A percentile compares a stretch with the other conserved stretches of the same genome.
phyloP scores from a whole-genome alignment of 208 protist species.

The Crithidia expoeki region DNA sequence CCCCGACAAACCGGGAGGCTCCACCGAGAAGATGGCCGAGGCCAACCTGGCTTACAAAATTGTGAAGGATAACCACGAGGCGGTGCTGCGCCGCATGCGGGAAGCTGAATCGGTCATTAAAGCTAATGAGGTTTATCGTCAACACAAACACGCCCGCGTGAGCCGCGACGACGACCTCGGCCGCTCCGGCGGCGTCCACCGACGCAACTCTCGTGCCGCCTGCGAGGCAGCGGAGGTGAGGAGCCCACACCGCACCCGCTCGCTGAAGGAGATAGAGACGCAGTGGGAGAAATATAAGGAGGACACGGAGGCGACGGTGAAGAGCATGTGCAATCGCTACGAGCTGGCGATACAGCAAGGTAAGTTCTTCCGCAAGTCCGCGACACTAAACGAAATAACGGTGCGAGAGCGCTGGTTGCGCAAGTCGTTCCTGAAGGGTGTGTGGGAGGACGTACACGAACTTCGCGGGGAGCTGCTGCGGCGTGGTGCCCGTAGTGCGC shows the following conservation, averaged over 20 bases:
- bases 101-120: slow-evolving; percentile 65
- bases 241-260: slow-evolving; percentile 38
- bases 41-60: slow-evolving; percentile 91
- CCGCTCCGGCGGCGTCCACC: slow-evolving; percentile 74
- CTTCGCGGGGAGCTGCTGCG: slow-evolving; percentile 85
- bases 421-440: slow-evolving; percentile 83
- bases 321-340: slow-evolving; percentile 89
- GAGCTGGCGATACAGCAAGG: slow-evolving; percentile 87
- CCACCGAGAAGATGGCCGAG: slow-evolving; percentile 90
- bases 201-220: slow-evolving; percentile 58
- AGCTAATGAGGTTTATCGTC: slow-evolving; percentile 60
- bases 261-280: slow-evolving; percentile 76
- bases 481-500: slow-evolving; percentile 84
- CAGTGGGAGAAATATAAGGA: slow-evolving; percentile 71
- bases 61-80: slow-evolving; percentile 84
- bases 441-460: slow-evolving; percentile 92
- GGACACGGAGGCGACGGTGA: slow-evolving; percentile 73
- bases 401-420: slow-evolving; percentile 88
- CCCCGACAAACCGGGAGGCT: slow-evolving; percentile 88
- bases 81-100: slow-evolving; percentile 62
- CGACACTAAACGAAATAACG: slow-evolving; percentile 85
- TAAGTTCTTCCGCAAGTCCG: slow-evolving; percentile 85
- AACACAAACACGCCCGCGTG: slow-evolving; percentile 67
- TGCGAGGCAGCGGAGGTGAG: slow-evolving; percentile 29
- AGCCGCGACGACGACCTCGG: slow-evolving; percentile 79